These are phyloP conservation scores for Paxillus rubicundulus DNA, from an alignment of 768 basidiomycete genomes.

Conservation along the genomic window DNA sequence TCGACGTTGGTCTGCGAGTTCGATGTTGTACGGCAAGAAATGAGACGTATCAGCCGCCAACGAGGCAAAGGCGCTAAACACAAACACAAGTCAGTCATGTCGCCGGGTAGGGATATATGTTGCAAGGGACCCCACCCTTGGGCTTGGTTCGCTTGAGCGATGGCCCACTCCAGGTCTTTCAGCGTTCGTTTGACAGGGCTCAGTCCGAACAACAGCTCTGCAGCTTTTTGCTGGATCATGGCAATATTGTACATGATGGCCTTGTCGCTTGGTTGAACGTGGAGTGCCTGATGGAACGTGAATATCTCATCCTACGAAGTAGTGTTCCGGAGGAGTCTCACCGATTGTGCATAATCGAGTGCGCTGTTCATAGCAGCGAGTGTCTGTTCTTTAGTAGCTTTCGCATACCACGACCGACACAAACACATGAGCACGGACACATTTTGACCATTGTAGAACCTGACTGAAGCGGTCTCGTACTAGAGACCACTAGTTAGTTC, in stretches of 20 bases:
- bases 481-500: conserved; percentile 29
- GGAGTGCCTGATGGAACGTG: conserved; percentile 59
- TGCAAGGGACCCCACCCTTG: conserved; percentile 59
- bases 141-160: conserved; percentile 80
- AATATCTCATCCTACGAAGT: conserved; percentile 1
- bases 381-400: conserved; percentile 87
- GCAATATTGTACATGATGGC: conserved; percentile 93
- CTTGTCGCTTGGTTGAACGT: conserved; percentile 84
- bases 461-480: conserved; percentile 90
- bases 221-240: conserved; percentile 96
- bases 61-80: conserved; percentile 72
- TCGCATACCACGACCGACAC: conserved; percentile 91
- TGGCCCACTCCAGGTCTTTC: conserved; percentile 73
- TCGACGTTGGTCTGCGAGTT: conserved; percentile 85
- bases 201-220: conserved; percentile 81
- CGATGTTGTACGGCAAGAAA: conserved; percentile 76
- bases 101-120: neutral
- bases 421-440: conserved; percentile 78
- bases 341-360: conserved; percentile 77
- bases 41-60: conserved; percentile 71
- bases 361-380: conserved; percentile 82
- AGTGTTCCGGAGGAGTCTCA: conserved; percentile 29
- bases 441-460: conserved; percentile 73
- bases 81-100: neutral
- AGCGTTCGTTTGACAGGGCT: conserved; percentile 74